Conservation (phyloP, 805 yeast species). For the Candida pseudoglaebosa region DNA sequence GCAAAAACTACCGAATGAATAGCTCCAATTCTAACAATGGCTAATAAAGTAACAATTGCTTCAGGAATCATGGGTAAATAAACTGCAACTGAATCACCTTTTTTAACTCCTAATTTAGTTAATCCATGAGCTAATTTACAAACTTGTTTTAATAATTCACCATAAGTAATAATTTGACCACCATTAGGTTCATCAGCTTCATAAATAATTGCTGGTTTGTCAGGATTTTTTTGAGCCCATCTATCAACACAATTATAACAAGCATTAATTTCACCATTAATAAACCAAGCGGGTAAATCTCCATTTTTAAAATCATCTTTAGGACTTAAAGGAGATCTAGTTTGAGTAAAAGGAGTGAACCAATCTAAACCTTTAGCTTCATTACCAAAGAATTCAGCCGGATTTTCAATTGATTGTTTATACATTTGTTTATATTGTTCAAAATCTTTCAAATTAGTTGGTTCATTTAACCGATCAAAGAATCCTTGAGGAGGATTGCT, state of each 20-base stretch:
- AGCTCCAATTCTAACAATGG: constrained; percentile 92
- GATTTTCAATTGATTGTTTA: constrained; percentile 54
- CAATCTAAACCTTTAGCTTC: constrained; percentile 52
- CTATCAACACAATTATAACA: constrained; percentile 92
- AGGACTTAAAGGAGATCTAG: constrained; percentile 44
- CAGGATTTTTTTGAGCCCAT: constrained; percentile 85
- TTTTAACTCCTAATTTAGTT: constrained; percentile 77
- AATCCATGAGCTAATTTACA: constrained; percentile 79
- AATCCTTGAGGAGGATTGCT: constrained; percentile 37
- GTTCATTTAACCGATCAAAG: constrained; percentile 40
- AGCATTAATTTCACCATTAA: constrained; percentile 91
- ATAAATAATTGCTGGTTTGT: constrained; percentile 78
- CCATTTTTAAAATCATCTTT: constrained; percentile 54
- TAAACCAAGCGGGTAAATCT: constrained; percentile 83
- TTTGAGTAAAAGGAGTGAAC: constrained; percentile 47
- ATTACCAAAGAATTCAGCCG: constrained; percentile 51
- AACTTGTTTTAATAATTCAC: constrained; percentile 80
- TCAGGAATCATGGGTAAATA: constrained; percentile 98
- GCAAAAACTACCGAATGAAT: constrained; percentile 95
- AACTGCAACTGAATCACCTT: constrained; percentile 96
- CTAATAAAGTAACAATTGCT: constrained; percentile 90
- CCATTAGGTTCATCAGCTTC: constrained; percentile 90
- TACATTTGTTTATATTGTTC: constrained; percentile 50
- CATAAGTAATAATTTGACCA: constrained; percentile 73
- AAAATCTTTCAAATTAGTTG: constrained; percentile 45